Base-by-base conservation (phyloP, 768 basidiomycete genomes). In the Kwoniella botswanensis region DNA sequence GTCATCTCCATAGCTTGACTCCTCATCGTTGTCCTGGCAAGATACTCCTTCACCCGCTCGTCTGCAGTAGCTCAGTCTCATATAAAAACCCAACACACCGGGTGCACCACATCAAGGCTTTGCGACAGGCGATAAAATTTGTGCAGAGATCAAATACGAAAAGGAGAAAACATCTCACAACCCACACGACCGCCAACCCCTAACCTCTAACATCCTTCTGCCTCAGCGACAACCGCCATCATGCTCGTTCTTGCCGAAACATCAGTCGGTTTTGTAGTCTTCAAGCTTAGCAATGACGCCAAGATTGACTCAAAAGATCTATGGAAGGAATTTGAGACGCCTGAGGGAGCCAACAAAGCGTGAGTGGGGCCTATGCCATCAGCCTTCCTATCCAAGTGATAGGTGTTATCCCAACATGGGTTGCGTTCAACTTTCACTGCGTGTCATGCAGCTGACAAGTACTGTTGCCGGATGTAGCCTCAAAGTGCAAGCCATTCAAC, bases 171-270 rank as follows among this genome's bases (percentile, higher is more conserved):
- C 35, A 35, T 7, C 35, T 9, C 7, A 35, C 35, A 35, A 6
- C 35, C 35, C 35, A 35, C 35, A 5, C 35, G 5, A 35, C 35
- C 35, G 18, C 46, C 46, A 6, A 15, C 46, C 12, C 1, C 15
- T 50, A 50, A 50, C 46, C 46, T 17, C 12, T 17, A 50, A 15
- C 12, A 50, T 18, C 46, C 46, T 50, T 50, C 35, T 6, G 35
- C 35, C 35, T 35, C 35, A 35, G 7, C 35, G 35, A 35, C 35
- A 35, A 35, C 57, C 55, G 29, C 58, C 67, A 76, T 24, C 68
- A 98, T 98, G 94, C 89, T 98, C 85, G 95, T 98, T 56, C 88
- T 99, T 74, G 94, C 94, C 86, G 97, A 98, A 86, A 83, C 84
- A 43, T 82, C 84, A 55, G 77, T 83, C 74, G 82, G 96, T 85